Conservation (phyloP, 148 eudicot genomes). For the Diospyros kaki region DNA sequence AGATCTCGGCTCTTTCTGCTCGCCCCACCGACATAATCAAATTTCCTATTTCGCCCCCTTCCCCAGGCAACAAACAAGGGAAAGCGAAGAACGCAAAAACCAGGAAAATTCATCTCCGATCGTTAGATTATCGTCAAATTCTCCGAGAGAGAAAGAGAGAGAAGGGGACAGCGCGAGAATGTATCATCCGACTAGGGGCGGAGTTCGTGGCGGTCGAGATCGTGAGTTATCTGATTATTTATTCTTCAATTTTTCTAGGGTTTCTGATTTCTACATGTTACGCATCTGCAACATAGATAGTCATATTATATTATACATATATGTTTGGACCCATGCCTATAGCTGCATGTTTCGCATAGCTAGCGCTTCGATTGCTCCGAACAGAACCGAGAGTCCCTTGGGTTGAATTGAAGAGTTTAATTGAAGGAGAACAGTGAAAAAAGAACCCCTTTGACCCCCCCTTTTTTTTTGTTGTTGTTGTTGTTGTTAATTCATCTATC, state of each 20-base stretch:
- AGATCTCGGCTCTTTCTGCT: too few relatives aligned
- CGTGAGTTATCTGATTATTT: slow-evolving; percentile 46
- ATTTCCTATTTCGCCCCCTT: background rate
- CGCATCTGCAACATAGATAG: background rate
- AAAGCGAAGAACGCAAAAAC: background rate
- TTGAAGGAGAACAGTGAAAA: background rate
- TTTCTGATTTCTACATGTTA: slow-evolving; percentile 11
- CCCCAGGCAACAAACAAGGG: background rate
- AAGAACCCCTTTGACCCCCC: background rate
- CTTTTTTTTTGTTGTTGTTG: background rate
- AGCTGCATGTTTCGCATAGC: too few relatives aligned
- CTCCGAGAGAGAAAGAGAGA: background rate
- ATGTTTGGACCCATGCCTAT: background rate
- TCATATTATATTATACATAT: background rate
- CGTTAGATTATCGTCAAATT: background rate
- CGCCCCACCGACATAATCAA: background rate
- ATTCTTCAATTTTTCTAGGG: slow-evolving; percentile 9
- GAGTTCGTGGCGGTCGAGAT: slow-evolving; percentile 98
- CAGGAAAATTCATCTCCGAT: background rate
- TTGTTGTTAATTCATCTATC: background rate
- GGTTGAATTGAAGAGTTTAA: background rate
- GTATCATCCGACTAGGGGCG: slow-evolving; percentile 96
- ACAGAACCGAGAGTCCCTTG: background rate
- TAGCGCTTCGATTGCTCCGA: background rate
- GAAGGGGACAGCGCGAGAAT: slow-evolving; percentile 18